Conservation (phyloP, 495 filamentous ascomycete species). For the Rusavskia elegans region DNA sequence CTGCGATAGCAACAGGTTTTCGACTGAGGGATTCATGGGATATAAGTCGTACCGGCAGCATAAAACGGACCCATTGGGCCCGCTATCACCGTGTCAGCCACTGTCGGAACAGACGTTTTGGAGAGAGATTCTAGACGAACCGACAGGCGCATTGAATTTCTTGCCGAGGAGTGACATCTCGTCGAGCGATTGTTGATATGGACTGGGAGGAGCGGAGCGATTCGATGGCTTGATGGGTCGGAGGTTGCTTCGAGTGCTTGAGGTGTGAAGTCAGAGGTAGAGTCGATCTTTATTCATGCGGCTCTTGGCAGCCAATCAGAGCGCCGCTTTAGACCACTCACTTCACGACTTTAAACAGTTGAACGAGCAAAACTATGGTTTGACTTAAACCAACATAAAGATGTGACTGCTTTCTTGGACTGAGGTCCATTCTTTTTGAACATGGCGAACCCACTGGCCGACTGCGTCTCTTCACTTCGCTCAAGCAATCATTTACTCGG, state of each 20-base stretch:
- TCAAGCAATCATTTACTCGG: constrained; percentile 57
- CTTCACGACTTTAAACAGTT: too few relatives aligned
- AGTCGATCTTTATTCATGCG: neutral
- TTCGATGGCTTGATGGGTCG: constrained; percentile 13
- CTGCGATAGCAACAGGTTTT: too few relatives aligned
- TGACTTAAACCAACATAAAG: too few relatives aligned
- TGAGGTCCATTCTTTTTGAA: too few relatives aligned
- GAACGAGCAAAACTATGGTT: too few relatives aligned
- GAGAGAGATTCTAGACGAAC: constrained; percentile 39
- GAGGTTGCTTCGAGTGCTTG: constrained; percentile 17
- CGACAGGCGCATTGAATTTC: constrained; percentile 78
- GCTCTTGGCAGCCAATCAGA: constrained; percentile 6
- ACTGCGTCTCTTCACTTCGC: constrained; percentile 54
- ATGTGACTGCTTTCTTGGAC: too few relatives aligned
- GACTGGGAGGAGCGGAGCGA: constrained; percentile 14
- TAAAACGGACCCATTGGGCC: constrained; percentile 83
- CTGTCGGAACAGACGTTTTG: neutral
- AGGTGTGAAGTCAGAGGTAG: constrained; percentile 17
- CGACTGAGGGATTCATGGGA: too few relatives aligned
- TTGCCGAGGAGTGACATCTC: constrained; percentile 74
- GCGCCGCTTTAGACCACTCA: neutral
- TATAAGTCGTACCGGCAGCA: constrained; percentile 60
- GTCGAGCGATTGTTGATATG: constrained; percentile 10
- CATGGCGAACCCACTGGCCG: constrained; percentile 31
- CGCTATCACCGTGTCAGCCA: constrained; percentile 36